Percentiles rank a stretch among this genome's conserved stretches.
These are phyloP conservation scores for Luvunga scandens DNA, from an alignment of 345 rosid species.

Conservation along the genomic window DNA sequence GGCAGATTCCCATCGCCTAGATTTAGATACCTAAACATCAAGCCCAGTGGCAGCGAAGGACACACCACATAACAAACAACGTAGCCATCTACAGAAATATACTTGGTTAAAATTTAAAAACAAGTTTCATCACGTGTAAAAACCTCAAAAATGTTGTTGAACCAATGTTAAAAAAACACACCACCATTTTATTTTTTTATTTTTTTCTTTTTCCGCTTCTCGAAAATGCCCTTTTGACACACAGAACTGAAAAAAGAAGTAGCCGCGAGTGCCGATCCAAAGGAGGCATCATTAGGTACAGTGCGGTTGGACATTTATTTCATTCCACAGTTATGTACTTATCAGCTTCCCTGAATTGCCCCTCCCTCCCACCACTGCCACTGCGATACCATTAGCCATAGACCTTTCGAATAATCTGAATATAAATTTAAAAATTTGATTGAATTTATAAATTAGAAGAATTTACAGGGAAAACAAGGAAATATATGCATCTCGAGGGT, in stretches of 20 bases:
- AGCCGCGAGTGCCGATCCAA: not conserved
- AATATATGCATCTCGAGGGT: not conserved
- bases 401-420: not conserved
- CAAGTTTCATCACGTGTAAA: not conserved
- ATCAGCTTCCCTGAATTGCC: not conserved
- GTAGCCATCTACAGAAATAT: too few species aligned
- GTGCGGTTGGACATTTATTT: not conserved
- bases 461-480: not conserved
- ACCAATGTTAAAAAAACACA: too few species aligned
- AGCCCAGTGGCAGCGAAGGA: not conserved
- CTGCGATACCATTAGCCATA: not conserved
- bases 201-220: not conserved
- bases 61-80: too few species aligned
- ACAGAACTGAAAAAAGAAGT: not conserved
- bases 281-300: not conserved
- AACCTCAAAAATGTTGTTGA: not conserved
- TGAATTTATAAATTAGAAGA: not conserved
- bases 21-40: not conserved
- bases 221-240: not conserved
- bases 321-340: not conserved
- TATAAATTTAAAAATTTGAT: not conserved
- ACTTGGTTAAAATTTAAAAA: not conserved
- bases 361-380: not conserved
- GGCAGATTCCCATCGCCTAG: not conserved
- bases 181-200: too few species aligned